Percentiles rank a stretch among this genome's conserved stretches.
Conservation (phyloP, 1,139 yeast species). For the Martiniozyma asiatica region DNA sequence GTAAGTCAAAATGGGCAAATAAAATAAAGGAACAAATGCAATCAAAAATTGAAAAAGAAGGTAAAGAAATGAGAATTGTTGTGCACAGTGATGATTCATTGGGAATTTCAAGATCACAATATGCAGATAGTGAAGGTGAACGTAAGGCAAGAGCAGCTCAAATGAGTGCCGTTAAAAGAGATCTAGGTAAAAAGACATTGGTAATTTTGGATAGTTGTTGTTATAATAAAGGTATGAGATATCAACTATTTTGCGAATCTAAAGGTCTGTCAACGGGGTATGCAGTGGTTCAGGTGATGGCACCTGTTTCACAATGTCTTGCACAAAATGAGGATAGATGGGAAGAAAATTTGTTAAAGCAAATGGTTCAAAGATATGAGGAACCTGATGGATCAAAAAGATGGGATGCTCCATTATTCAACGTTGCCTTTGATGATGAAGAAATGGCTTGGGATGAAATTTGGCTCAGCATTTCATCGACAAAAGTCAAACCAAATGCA, state of each 20-base stretch:
- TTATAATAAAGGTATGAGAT: constrained; percentile 90
- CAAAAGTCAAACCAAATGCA: constrained; percentile 3
- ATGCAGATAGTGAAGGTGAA: constrained; percentile 59
- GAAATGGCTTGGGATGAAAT: constrained; percentile 53
- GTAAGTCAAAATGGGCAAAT: constrained; percentile 68
- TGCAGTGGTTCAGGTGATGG: constrained; percentile 69
- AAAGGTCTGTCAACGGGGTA: constrained; percentile 74
- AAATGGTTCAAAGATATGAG: constrained; percentile 75
- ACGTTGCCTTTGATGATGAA: constrained; percentile 39
- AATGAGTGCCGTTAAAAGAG: constrained; percentile 80
- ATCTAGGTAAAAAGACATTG: constrained; percentile 51
- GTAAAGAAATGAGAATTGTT: constrained; percentile 46
- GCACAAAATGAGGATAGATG: constrained; percentile 55
- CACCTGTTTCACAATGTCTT: constrained; percentile 48
- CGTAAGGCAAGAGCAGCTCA: constrained; percentile 76
- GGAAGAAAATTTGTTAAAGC: constrained; percentile 57
- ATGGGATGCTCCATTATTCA: constrained; percentile 89
- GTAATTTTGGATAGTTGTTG: constrained; percentile 80
- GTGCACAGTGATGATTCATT: constrained; percentile 69
- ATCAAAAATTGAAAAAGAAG: constrained; percentile 37
- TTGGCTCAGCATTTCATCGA: constrained; percentile 36
- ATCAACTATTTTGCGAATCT: constrained; percentile 89
- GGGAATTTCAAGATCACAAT: constrained; percentile 59
- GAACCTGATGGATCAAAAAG: constrained; percentile 80
- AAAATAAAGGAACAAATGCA: constrained; percentile 38